Percentiles rank a stretch among this genome's conserved stretches.
These are phyloP conservation scores for Ophiobolus disseminans DNA, from an alignment of 2,329 filamentous ascomycete species.

Conservation along the genomic window DNA sequence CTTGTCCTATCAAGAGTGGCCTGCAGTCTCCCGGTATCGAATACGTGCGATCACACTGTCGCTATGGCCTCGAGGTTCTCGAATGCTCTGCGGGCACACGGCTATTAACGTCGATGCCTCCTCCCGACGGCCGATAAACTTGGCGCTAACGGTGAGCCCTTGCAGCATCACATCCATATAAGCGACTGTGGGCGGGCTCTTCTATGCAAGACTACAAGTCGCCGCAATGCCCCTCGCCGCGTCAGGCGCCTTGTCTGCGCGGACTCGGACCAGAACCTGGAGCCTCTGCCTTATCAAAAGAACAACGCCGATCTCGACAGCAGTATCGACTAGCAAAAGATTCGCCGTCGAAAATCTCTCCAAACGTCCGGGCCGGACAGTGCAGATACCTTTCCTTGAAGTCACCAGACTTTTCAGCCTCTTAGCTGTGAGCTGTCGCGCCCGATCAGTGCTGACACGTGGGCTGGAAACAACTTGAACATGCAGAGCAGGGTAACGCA, in stretches of 20 bases:
- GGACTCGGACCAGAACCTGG: too few relatives aligned
- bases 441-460: slow-evolving; percentile 3
- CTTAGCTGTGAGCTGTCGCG: neutral
- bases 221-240: slow-evolving; percentile 4
- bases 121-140: slow-evolving; percentile 1
- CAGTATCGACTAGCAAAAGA: too few relatives aligned
- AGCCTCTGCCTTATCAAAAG: too few relatives aligned
- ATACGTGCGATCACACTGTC: neutral
- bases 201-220: slow-evolving; percentile 1
- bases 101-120: slow-evolving; percentile 7
- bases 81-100: slow-evolving; percentile 6
- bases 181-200: slow-evolving; percentile 1
- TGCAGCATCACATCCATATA: slow-evolving; percentile 4
- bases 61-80: neutral
- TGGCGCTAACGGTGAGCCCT: slow-evolving; percentile 4
- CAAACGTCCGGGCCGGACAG: neutral
- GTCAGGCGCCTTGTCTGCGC: slow-evolving; percentile 4
- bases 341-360: neutral
- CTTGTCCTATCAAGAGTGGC: neutral
- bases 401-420: neutral
- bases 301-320: too few relatives aligned
- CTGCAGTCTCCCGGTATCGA: neutral
- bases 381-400: neutral
- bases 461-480: neutral
- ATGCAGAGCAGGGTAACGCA: neutral